Conservation (phyloP, 176 grass and related monocot genomes). For the Aegilops speltoides region DNA sequence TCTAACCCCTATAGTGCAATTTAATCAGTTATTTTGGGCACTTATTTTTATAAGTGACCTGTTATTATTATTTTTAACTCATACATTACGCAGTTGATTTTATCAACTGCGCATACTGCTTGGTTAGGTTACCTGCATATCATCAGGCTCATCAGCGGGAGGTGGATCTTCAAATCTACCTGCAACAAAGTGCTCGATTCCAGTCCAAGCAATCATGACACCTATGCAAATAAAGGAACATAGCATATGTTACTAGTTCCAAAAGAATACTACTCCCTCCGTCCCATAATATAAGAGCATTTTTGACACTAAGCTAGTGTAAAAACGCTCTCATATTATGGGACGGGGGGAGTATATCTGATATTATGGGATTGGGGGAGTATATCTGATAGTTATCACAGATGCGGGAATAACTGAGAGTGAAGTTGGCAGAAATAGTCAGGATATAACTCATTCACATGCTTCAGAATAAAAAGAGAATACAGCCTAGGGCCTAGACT, state of each 20-base stretch:
- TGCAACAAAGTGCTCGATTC: constrained; percentile 78
- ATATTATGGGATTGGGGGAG: too few species aligned
- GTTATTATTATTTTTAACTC: background rate
- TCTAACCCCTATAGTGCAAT: background rate
- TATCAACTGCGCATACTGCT: background rate
- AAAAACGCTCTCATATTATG: too few species aligned
- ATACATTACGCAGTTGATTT: background rate
- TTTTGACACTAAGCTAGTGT: too few species aligned
- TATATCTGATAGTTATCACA: background rate
- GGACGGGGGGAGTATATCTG: background rate
- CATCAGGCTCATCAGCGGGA: constrained; percentile 64
- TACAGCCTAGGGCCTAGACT: background rate
- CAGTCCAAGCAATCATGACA: constrained; percentile 99
- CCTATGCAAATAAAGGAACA: constrained; percentile 46
- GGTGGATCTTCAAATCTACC: constrained; percentile 93
- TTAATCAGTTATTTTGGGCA: background rate
- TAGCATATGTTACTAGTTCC: background rate
- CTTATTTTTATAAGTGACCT: background rate
- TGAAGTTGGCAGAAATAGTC: background rate
- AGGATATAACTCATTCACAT: constrained; percentile 14
- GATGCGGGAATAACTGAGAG: background rate
- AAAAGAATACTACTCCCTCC: background rate
- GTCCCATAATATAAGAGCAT: too few species aligned
- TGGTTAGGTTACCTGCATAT: constrained; percentile 68
- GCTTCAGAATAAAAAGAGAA: background rate